A percentile compares a stretch with the other conserved stretches of the same genome.
phyloP scores from a whole-genome alignment of 2,329 filamentous ascomycete species.

The Apiospora phragmitis region DNA sequence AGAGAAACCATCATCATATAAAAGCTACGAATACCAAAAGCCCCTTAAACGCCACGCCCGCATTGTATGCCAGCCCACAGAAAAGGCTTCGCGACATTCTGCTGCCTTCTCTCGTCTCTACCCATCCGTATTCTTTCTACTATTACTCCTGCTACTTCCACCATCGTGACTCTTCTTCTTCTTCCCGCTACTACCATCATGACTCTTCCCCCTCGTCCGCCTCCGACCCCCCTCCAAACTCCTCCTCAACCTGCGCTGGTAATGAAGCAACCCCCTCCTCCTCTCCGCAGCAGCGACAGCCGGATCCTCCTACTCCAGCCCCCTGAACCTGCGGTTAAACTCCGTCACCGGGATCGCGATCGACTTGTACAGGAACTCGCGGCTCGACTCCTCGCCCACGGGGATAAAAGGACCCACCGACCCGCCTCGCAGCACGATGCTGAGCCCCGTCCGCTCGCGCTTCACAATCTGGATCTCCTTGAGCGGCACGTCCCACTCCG shows the following conservation, averaged over 20 bases:
- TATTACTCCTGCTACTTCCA: neutral
- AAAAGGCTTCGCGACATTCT: neutral
- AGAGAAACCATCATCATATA: neutral
- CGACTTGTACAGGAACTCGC: conserved; percentile 65
- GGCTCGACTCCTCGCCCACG: conserved; percentile 79
- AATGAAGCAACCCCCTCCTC: neutral
- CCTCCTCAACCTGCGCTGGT: neutral
- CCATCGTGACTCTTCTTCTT: neutral
- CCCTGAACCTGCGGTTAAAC: conserved; percentile 63
- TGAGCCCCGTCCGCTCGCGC: conserved; percentile 94
- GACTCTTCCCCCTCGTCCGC: neutral
- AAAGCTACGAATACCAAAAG: neutral
- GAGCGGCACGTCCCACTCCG: conserved; percentile 94
- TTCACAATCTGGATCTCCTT: conserved; percentile 97
- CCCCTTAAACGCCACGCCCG: neutral
- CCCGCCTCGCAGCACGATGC: conserved; percentile 82
- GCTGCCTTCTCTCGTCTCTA: too few relatives aligned
- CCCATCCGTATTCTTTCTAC: neutral
- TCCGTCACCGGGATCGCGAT: conserved; percentile 66
- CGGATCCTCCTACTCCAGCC: conserved; percentile 33
- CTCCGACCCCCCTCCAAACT: neutral
- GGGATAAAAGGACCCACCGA: conserved; percentile 95
- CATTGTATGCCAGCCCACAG: neutral
- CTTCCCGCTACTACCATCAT: neutral
- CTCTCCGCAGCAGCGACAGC: neutral